Conservation (phyloP, 2,329 filamentous ascomycete genomes). For the Beauveria caledonica region DNA sequence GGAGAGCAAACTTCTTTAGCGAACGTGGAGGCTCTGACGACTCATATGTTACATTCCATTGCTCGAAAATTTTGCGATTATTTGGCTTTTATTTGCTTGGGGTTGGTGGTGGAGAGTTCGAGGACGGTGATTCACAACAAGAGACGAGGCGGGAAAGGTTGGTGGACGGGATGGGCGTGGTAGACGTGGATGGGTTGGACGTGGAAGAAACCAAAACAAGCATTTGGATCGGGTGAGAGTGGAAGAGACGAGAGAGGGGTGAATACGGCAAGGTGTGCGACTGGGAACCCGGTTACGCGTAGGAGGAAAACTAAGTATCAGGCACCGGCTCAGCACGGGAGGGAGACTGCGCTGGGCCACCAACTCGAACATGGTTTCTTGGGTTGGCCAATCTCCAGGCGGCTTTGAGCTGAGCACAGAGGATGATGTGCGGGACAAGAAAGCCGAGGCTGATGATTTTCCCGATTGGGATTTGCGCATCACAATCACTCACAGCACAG, state of each 20-base stretch:
- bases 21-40: not conserved
- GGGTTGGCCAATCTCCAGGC: not conserved
- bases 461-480: not conserved
- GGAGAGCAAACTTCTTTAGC: no score
- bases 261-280: no score
- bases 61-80: not conserved
- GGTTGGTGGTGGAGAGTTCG: not conserved
- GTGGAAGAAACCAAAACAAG: no score
- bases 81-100: no score
- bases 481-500: conserved; percentile 3
- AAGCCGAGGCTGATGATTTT: not conserved
- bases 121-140: not conserved
- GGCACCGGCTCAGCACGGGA: not conserved
- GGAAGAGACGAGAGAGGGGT: not conserved
- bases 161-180: not conserved
- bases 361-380: no score
- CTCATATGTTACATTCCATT: not conserved
- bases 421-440: not conserved
- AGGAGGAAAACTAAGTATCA: no score
- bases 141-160: not conserved
- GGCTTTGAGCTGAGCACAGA: not conserved
- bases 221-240: no score
- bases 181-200: not conserved
- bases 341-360: not conserved
- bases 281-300: no score